These are phyloP conservation scores for Skeletonema potamos DNA, from an alignment of 108 stramenopile species.

Conservation along the genomic window DNA sequence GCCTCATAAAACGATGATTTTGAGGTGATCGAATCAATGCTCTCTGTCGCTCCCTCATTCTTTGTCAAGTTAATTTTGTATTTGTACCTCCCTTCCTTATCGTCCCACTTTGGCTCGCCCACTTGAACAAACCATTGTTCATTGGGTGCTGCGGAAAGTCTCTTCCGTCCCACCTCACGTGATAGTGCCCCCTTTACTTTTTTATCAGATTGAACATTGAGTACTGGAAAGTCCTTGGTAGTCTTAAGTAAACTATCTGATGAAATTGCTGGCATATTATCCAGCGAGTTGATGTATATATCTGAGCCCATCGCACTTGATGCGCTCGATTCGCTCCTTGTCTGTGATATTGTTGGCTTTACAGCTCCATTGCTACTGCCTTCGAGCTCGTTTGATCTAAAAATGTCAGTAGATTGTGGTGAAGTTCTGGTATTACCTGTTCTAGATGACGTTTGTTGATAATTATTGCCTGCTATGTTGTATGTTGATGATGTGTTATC, in stretches of 20 bases:
- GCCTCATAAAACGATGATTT: constrained; percentile 43
- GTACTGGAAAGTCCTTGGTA: constrained; percentile 23
- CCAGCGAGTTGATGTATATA: background rate
- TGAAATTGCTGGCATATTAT: background rate
- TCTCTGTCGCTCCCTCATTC: background rate
- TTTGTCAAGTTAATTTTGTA: constrained; percentile 33
- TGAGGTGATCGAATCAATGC: background rate
- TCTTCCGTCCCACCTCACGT: constrained; percentile 33
- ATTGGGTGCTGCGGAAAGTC: constrained; percentile 24
- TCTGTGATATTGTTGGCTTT: background rate
- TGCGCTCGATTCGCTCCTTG: background rate
- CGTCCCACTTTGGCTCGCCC: constrained; percentile 33
- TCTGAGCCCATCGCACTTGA: constrained; percentile 1
- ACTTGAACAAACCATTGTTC: constrained; percentile 22
- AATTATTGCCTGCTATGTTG: background rate
- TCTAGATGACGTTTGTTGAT: background rate
- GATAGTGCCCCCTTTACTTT: constrained; percentile 29
- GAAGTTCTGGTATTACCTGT: background rate
- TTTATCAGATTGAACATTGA: constrained; percentile 28
- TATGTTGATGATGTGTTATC: background rate
- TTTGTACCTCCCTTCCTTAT: constrained; percentile 27
- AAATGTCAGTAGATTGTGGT: background rate
- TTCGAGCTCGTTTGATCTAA: background rate
- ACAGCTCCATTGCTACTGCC: background rate
- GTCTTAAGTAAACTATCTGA: background rate